Evolutionary conservation across 164 flowering plant species (phyloP), one percentile per base, ranked within the genome.

Genomic region (Stephania cephalantha): DNA sequence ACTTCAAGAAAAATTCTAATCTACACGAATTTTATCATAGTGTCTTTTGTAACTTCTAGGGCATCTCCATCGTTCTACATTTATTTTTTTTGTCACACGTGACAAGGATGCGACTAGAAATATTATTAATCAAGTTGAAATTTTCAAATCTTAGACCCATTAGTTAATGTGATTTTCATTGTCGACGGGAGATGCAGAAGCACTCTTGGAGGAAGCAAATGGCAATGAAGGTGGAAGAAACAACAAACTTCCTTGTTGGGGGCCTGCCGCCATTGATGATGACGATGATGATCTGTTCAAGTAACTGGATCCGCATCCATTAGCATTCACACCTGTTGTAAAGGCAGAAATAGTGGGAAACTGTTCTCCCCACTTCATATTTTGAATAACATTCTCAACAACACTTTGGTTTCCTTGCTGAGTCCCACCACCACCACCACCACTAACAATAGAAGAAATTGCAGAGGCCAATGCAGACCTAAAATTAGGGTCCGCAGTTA

Each of bases 401-500:
- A 72, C 82, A 31, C 53, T 74, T 65, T 72, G 83, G 74, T 75
- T 81, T 67, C 68, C 42, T 35, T 35, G 42, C 42, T 35, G 42
- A 35, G 42, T 35, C 4, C 42, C 82, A 31, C 69, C 25, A 9
- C 71, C 61, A 64, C 46, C 78, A 7, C 86, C 82, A n/a, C 73
- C 75, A 30, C n/a, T 46, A 18, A 92, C 91, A 69, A 90, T 84
- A 3, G 94, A 86, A 4, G 94, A 69, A 35, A 93, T 83, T 10
- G 96, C 96, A 6, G 90, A 88, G 20, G 85, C 91, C 58, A 93
- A 72, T 45, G 90, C 98, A 0, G 94, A 87, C 58, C 87, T 90
- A 77, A 93, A 91, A 77, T 76, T 89, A 3, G 98, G 96, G 83
- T 93, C 91, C 1, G 93, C 80, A 61, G 94, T 87, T 73, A 93